These are phyloP conservation scores for Smittium mucronatum DNA, from an alignment of 371 early-diverging fungal genomes.

Conservation along the genomic window DNA sequence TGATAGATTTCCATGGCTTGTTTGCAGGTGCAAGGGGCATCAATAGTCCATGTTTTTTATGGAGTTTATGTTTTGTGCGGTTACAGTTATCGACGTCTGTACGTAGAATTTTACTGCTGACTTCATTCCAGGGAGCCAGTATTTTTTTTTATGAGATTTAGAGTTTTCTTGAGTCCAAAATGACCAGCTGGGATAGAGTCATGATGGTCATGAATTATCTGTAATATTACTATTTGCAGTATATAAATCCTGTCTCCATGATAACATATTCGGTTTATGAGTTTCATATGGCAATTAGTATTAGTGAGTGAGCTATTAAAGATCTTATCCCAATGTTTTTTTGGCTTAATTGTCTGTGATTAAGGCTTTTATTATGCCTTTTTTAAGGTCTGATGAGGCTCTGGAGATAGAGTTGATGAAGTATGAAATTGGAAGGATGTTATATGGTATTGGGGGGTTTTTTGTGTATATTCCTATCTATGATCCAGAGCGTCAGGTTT, in stretches of 20 bases:
- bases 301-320: not conserved
- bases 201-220: constrained; percentile 1
- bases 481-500: constrained; percentile 14
- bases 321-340: not conserved
- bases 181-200: constrained; percentile 2
- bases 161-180: constrained; percentile 6
- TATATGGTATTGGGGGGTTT: not conserved
- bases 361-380: not conserved
- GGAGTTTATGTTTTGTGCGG: not conserved
- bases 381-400: not conserved
- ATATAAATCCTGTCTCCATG: not conserved
- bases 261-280: not conserved
- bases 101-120: not conserved
- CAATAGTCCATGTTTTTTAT: constrained; percentile 22
- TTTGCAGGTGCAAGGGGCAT: constrained; percentile 28
- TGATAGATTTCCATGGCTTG: constrained; percentile 14
- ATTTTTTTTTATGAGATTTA: not conserved
- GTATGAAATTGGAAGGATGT: not conserved
- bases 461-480: not conserved
- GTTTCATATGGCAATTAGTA: not conserved
- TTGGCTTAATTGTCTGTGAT: not conserved
- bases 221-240: not conserved
- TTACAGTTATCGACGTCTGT: constrained; percentile 6
- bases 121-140: not conserved
- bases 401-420: not conserved